Evolutionary conservation across 1,139 yeast species (phyloP), one percentile per base, ranked within the genome.

Genomic region (Saccharomyces pastorianus): DNA sequence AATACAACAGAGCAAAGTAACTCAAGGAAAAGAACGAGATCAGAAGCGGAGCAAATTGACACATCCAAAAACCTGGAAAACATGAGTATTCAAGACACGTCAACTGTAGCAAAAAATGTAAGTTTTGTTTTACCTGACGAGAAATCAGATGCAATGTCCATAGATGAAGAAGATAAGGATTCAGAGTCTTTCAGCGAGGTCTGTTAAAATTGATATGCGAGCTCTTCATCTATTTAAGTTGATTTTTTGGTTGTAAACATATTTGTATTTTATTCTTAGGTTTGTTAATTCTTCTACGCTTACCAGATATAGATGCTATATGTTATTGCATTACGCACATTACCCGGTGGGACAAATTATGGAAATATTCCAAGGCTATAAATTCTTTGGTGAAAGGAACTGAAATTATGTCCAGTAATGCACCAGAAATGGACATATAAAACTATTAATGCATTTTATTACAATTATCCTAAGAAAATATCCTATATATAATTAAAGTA

Each of bases 71-170:
- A 41, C n/a, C 34, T 23, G 25, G 49, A 50, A 6, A 28, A 11
- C 25, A 20, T 7, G 11, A 9, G 20, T 41, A 28, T 26, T 11
- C 38, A 51, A 6, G 55, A 46, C 17, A 6, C 27, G 17, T 57
- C 50, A 7, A 56, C 55, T 9, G 50, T 41, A 6, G 52, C 47
- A 23, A 62, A 60, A 46, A 60, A 57, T 48, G 67, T 61, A 42
- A 57, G 61, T 49, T 62, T 55, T 51, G 50, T 53, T 31, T 53
- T 56, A 49, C 61, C 63, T 9, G 59, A 56, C 17, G 52, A 53
- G 2, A 51, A 32, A 46, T 59, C 53, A 6, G 57, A 58, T 9
- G 61, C 25, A 38, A 38, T 38, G 44, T 38, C 44, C 2, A n/a
- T 56, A 20, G 59, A 49, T 44, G 58, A 50, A n/a, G 53, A 51